Base-by-base conservation (phyloP, 2,329 filamentous ascomycete genomes). In the Paraphoma chrysanthemicola region DNA sequence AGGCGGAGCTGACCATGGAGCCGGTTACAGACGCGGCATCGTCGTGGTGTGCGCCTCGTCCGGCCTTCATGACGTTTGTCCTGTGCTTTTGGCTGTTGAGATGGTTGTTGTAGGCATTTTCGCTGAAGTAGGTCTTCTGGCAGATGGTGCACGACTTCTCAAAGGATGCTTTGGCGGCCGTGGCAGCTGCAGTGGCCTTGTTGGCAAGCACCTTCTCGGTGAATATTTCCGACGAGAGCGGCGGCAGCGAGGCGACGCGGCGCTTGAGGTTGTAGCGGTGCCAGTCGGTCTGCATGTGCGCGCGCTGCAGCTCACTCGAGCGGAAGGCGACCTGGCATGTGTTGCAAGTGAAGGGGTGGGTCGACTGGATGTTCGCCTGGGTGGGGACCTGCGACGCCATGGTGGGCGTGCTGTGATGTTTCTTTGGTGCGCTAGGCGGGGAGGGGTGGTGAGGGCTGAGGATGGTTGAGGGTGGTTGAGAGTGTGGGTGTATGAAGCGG, bases 261-360 rank as follows among this genome's bases (percentile, higher is more conserved):
- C 95, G 91, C 82, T 98, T 97, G 70, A 98, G 86, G 77, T 99
- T 99, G 80, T 97, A 97, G 64, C 95, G 89, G 78, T 99, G 94
- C 95, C 95, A 99, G 81, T 99, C 95, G 69, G 90, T 95, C 78
- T 95, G 93, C 95, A 99, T 99, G 76, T 99, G 95, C 38, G 87
- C 89, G 76, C 95, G 89, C 80, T 99, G 95, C 54, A 96, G 85
- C 74, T 98, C 94, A 76, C 91, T 93, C 74, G 92, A 93, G 65
- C 94, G 90, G 80, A 98, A 99, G 50, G 94, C 95, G 68, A 99
- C 93, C 77, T 97, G 92, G 75, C 95, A 99, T 56, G 93, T 95
- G 79, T 98, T 99, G 87, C 95, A 99, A 53, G 94, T 98, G 80
- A 94, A 99, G 1, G 95, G 94, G 75, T 97, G 92, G 6, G 72